Evolutionary conservation across 176 grass and related monocot species (phyloP).

Genomic region (Oryza meyeriana): DNA sequence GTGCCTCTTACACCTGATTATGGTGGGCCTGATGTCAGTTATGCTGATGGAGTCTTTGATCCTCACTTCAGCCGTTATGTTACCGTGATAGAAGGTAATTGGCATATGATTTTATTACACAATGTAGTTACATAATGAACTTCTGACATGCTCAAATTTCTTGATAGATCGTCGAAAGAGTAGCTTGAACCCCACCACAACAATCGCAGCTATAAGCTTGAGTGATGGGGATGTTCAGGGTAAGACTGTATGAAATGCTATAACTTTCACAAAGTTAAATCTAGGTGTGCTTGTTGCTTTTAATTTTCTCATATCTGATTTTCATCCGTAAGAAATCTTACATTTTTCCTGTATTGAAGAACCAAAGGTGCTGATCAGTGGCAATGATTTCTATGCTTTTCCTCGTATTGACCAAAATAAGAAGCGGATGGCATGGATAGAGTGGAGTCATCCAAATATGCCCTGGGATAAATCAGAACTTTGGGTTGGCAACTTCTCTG

Average conservation of each 20-base stretch:
- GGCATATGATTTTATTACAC: conserved; percentile 2
- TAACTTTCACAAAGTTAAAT: conserved; percentile 1
- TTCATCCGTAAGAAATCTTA: conserved; percentile 10
- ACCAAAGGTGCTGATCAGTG: conserved; percentile 69
- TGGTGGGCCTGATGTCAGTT: conserved; percentile 59
- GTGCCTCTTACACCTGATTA: conserved; percentile 86
- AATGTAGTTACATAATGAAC: conserved; percentile 9
- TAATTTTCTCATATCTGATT: conserved; percentile 13
- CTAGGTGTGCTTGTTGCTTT: conserved; percentile 21
- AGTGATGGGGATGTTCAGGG: conserved; percentile 41
- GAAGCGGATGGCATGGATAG: conserved; percentile 84
- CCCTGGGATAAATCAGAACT: conserved; percentile 94
- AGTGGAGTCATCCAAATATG: conserved; percentile 95
- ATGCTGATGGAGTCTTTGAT: conserved; percentile 94
- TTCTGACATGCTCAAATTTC: conserved; percentile 26
- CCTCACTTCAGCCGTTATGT: conserved; percentile 80
- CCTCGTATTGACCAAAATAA: conserved; percentile 76
- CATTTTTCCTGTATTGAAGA: conserved; percentile 55
- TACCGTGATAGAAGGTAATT: conserved; percentile 86
- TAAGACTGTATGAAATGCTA: conserved; percentile 35
- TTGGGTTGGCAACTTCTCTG: conserved; percentile 85
- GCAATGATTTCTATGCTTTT: conserved; percentile 95
- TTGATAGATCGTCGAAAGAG: conserved; percentile 68
- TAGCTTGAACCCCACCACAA: conserved; percentile 71
- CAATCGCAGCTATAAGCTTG: conserved; percentile 61